Conservation (phyloP, 768 basidiomycete species). For the Pholiota conissans region DNA sequence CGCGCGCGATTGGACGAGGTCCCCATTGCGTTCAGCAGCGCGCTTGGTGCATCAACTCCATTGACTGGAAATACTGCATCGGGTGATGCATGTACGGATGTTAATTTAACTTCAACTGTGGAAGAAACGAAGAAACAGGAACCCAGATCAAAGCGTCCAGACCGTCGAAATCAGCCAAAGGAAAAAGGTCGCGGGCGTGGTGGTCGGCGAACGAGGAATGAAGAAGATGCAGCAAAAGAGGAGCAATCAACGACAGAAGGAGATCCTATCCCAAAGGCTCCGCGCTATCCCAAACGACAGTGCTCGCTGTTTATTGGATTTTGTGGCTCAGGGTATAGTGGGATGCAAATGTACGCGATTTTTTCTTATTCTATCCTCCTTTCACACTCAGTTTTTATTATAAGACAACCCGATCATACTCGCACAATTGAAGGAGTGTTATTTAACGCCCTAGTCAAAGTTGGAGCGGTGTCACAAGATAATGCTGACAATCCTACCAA, state of each 20-base stretch:
- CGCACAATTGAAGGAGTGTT: constrained; percentile 89
- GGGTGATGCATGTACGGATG: background rate
- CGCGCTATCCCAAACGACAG: constrained; percentile 78
- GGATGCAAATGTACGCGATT: constrained; percentile 97
- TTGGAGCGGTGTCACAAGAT: constrained; percentile 92
- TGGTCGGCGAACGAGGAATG: constrained; percentile 43
- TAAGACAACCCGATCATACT: constrained; percentile 64
- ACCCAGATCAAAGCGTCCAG: constrained; percentile 6
- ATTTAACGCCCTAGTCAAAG: constrained; percentile 85
- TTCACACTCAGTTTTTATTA: background rate
- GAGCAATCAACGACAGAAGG: constrained; percentile 23
- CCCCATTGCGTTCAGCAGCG: background rate
- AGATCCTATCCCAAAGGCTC: constrained; percentile 40
- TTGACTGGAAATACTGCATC: background rate
- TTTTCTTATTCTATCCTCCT: background rate
- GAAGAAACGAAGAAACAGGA: background rate
- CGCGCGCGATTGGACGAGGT: constrained; percentile 8
- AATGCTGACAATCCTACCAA: constrained; percentile 91
- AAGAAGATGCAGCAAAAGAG: constrained; percentile 22
- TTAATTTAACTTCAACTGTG: background rate
- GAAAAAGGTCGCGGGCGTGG: constrained; percentile 42
- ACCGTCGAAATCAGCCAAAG: constrained; percentile 20
- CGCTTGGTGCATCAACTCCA: background rate
- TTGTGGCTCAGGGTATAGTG: constrained; percentile 88
- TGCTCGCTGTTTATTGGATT: constrained; percentile 87